Conservation (phyloP, 1,284 basidiomycete species). For the Leccinum laetum region DNA sequence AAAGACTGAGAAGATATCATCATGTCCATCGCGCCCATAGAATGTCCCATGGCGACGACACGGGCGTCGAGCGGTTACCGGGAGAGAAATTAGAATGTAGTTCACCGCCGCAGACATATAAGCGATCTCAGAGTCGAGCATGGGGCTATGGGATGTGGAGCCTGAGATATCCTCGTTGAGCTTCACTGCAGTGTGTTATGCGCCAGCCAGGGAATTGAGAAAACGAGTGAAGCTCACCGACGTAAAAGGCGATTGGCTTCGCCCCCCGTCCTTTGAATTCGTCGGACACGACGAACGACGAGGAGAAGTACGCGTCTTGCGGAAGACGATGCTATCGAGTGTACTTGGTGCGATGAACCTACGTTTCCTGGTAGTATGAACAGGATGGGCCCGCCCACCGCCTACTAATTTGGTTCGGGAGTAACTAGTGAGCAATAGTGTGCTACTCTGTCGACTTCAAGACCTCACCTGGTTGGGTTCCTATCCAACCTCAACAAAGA, state of each 20-base stretch:
- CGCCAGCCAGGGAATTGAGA: background rate
- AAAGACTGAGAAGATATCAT: slow-evolving; percentile 46
- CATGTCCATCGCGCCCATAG: slow-evolving; percentile 63
- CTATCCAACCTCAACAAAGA: slow-evolving; percentile 90
- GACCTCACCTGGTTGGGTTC: slow-evolving; percentile 62
- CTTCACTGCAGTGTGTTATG: slow-evolving; percentile 60
- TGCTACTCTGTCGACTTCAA: background rate
- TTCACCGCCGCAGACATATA: slow-evolving; percentile 78
- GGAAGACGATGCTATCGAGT: slow-evolving; percentile 93
- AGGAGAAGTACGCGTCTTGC: slow-evolving; percentile 73
- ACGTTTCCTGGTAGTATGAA: slow-evolving; percentile 63
- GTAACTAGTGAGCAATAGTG: slow-evolving; percentile 8
- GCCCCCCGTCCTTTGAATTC: slow-evolving; percentile 48
- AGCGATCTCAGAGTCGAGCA: slow-evolving; percentile 79
- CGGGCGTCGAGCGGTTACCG: slow-evolving; percentile 64
- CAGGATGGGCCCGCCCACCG: slow-evolving; percentile 73
- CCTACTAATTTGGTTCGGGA: slow-evolving; percentile 4
- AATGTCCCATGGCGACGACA: slow-evolving; percentile 88
- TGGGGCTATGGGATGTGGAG: slow-evolving; percentile 89
- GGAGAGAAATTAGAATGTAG: slow-evolving; percentile 63
- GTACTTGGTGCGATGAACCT: slow-evolving; percentile 91
- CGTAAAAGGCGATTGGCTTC: slow-evolving; percentile 80
- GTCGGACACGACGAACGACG: slow-evolving; percentile 49
- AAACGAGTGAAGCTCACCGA: slow-evolving; percentile 49
- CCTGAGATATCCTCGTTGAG: slow-evolving; percentile 63